A percentile compares a stretch with the other conserved stretches of the same genome.
phyloP scores from a whole-genome alignment of 208 protist species.

The Wallacemonas rigidus region DNA sequence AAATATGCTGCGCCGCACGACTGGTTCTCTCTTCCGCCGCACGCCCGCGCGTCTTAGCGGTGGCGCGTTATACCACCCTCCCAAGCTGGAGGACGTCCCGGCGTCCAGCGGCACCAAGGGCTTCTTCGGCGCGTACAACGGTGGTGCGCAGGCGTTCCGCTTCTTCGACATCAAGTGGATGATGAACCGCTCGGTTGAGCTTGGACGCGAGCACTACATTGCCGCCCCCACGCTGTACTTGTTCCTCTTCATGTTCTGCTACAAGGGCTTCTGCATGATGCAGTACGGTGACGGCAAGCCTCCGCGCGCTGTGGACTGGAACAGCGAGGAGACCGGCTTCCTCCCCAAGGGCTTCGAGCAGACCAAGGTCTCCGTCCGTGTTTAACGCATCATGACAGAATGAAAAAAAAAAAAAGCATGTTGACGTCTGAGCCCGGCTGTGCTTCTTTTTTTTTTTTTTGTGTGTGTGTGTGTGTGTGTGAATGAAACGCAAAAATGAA shows the following conservation, averaged over 20 bases:
- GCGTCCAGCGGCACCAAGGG: constrained; percentile 55
- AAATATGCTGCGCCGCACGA: constrained; percentile 83
- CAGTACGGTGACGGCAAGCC: constrained; percentile 85
- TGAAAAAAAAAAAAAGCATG: constrained; percentile 1
- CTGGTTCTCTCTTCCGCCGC: constrained; percentile 64
- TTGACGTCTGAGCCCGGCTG: not conserved
- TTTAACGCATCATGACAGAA: constrained; percentile 33
- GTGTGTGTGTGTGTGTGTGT: not conserved
- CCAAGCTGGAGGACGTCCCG: constrained; percentile 80
- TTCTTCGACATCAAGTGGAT: constrained; percentile 92
- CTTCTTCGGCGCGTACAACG: constrained; percentile 84
- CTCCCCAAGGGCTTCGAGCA: constrained; percentile 73
- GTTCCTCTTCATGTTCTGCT: constrained; percentile 88
- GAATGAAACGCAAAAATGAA: constrained; percentile 19
- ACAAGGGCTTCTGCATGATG: constrained; percentile 73
- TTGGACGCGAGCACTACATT: constrained; percentile 89
- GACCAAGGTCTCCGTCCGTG: constrained; percentile 58
- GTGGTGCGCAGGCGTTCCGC: constrained; percentile 52
- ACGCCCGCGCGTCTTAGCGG: constrained; percentile 71
- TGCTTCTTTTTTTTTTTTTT: constrained; percentile 19
- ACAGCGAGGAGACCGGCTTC: constrained; percentile 82
- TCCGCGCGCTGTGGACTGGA: constrained; percentile 87
- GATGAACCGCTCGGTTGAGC: constrained; percentile 87
- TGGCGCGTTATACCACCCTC: constrained; percentile 83
- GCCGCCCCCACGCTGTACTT: constrained; percentile 75